Evolutionary conservation across 1,284 basidiomycete species (phyloP).

Genomic region (Trichosporon coremiiforme): DNA sequence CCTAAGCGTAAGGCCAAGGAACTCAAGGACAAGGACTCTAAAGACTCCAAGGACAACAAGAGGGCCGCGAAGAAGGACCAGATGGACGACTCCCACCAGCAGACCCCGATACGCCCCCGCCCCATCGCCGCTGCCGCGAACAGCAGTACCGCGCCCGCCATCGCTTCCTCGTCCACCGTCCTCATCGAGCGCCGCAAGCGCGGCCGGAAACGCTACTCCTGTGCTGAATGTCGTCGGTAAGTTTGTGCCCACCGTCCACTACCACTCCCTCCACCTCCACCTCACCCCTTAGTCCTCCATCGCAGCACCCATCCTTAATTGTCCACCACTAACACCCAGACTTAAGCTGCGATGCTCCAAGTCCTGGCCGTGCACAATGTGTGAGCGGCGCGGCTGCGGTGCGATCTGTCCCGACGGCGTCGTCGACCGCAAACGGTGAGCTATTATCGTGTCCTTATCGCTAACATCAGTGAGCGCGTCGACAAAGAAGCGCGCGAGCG

Average conservation of each 20-base stretch:
- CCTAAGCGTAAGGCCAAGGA: constrained; percentile 2
- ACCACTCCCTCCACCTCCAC: background rate
- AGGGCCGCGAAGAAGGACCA: background rate
- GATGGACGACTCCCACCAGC: constrained; percentile 16
- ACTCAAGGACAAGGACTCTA: background rate
- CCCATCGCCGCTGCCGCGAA: background rate
- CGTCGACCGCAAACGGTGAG: constrained; percentile 47
- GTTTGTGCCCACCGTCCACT: background rate
- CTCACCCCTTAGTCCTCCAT: too few relatives aligned
- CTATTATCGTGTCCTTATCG: background rate
- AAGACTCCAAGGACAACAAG: background rate
- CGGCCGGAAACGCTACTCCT: constrained; percentile 29
- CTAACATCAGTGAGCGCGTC: constrained; percentile 27
- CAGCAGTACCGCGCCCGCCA: constrained; percentile 2
- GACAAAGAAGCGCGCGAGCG: constrained; percentile 52
- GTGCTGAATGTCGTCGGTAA: constrained; percentile 33
- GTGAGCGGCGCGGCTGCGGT: constrained; percentile 26
- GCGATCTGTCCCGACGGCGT: constrained; percentile 30
- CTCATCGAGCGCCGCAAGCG: constrained; percentile 24
- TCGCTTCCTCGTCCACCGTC: constrained; percentile 12
- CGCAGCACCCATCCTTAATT: background rate
- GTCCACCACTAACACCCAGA: constrained; percentile 10
- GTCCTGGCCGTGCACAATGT: constrained; percentile 32
- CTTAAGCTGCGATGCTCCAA: constrained; percentile 34
- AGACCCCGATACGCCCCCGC: constrained; percentile 8